phyloP scores from a whole-genome alignment of 495 filamentous ascomycete genomes.

The Lepraria neglecta region DNA sequence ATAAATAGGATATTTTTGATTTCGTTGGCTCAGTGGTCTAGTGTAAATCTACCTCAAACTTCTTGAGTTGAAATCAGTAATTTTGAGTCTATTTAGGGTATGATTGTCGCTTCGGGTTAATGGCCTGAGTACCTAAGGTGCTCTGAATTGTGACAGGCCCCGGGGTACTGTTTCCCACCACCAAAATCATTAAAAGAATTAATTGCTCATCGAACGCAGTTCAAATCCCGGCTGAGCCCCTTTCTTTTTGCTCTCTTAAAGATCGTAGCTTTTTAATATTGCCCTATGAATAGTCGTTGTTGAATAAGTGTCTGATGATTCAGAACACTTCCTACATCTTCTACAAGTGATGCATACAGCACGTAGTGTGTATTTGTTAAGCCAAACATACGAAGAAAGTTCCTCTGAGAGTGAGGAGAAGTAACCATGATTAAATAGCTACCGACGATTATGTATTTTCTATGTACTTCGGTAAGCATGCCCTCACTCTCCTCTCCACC shows the following conservation, averaged over 20 bases:
- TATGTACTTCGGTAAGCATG: background rate
- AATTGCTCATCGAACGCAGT: background rate
- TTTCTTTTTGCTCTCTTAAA: background rate
- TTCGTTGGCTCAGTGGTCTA: constrained; percentile 21
- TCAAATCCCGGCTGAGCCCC: constrained; percentile 24
- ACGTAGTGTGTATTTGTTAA: too few relatives aligned
- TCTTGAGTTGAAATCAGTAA: background rate
- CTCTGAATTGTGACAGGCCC: constrained; percentile 23
- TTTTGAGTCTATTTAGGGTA: constrained; percentile 4
- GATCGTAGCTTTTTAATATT: too few relatives aligned
- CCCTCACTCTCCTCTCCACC: background rate
- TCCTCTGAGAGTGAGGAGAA: too few relatives aligned
- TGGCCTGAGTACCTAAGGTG: constrained; percentile 10
- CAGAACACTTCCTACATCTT: too few relatives aligned
- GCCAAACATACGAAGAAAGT: too few relatives aligned
- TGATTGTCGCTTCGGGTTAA: constrained; percentile 24
- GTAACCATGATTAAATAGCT: too few relatives aligned
- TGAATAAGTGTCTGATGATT: too few relatives aligned
- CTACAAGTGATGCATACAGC: too few relatives aligned
- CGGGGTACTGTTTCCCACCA: background rate
- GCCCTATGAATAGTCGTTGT: too few relatives aligned
- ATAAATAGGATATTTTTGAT: background rate
- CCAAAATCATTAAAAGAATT: background rate
- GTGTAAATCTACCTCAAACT: background rate
- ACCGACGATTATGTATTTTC: background rate